Evolutionary conservation across 257 asterid species (phyloP).

Genomic region (Solanum okadae): DNA sequence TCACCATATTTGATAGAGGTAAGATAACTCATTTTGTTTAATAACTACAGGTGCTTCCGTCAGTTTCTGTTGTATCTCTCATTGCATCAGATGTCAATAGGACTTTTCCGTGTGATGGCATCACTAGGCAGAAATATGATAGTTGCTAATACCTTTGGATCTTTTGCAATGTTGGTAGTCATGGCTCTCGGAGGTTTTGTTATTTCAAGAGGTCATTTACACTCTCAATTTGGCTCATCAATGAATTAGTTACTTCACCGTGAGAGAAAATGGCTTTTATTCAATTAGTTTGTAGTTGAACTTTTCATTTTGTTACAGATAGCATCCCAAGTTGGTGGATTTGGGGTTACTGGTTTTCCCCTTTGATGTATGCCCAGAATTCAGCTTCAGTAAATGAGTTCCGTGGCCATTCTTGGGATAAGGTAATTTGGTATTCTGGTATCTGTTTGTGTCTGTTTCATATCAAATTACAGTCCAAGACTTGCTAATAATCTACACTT

Average conservation of each 20-base stretch:
- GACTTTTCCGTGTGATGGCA: conserved; percentile 81
- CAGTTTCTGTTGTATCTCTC: conserved; percentile 58
- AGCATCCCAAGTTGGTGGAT: conserved; percentile 89
- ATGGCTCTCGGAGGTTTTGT: conserved; percentile 89
- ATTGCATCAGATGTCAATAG: conserved; percentile 85
- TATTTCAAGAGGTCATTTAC: conserved; percentile 58
- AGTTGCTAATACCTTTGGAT: conserved; percentile 85
- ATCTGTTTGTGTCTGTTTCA: neutral
- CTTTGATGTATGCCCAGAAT: conserved; percentile 88
- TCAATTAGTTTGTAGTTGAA: neutral
- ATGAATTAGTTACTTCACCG: neutral
- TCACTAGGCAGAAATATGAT: conserved; percentile 78
- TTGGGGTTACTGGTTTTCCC: conserved; percentile 97
- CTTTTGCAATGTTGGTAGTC: conserved; percentile 73
- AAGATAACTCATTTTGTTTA: neutral
- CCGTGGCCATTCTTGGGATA: conserved; percentile 77
- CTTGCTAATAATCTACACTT: neutral
- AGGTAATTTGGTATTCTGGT: conserved; percentile 14
- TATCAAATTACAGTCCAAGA: neutral
- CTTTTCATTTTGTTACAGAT: conserved; percentile 29
- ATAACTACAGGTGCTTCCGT: conserved; percentile 44
- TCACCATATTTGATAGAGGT: neutral
- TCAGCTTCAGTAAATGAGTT: conserved; percentile 87
- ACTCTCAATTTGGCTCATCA: neutral
- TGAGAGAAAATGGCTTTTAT: neutral